Base-by-base conservation (phyloP, 2,329 filamentous ascomycete genomes). In the Alternaria sp. region DNA sequence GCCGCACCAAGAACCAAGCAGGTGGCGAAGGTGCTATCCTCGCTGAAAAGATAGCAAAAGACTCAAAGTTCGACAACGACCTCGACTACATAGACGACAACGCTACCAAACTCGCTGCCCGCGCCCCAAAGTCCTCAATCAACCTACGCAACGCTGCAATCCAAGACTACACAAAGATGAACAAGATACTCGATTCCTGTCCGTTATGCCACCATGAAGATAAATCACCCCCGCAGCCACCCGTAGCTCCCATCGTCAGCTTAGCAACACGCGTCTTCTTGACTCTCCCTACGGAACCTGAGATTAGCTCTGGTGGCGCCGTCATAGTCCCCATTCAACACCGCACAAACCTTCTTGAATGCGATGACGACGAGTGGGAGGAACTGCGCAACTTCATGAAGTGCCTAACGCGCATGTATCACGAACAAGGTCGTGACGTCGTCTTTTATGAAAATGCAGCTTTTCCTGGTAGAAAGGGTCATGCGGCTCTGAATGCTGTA, bases 341-440 rank as follows among this genome's bases (percentile, higher is more conserved):
- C 77, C 90, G 90, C 54, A 89, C 85, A 25, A 99, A 98, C 77
- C 87, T 99, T 0, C 83, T 99, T n/a, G 94, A 97, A 79, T 99
- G 95, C 78, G 94, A 98, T 78, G 94, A 99, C 74, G 95, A 99
- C 75, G 95, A 99, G 78, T 99, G 96, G 96, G 95, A 99, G 76
- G 95, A 99, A 80, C 90, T 99, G 6, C 91, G 95, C 66, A 99
- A 99, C 78, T 99, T 99, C 76, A 98, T 98, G 94, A 99, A 99
- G 82, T 91, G 89, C 60, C 85, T 99, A 20, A 97, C 91, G 5
- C 89, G 94, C 45, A 91, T 97, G 87, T 99, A 98, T 80, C 93
- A 97, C 81, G 91, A 94, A 44, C 93, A 96, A 78, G 93, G 94
- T 11, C 91, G 92, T 53, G 92, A 95, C 71, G 94, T 98, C 10